A percentile compares a stretch with the other conserved stretches of the same genome.
Evolutionary conservation across 1,284 basidiomycete species (phyloP).

Genomic region (Xerocomus cyaneibrunnescens): DNA sequence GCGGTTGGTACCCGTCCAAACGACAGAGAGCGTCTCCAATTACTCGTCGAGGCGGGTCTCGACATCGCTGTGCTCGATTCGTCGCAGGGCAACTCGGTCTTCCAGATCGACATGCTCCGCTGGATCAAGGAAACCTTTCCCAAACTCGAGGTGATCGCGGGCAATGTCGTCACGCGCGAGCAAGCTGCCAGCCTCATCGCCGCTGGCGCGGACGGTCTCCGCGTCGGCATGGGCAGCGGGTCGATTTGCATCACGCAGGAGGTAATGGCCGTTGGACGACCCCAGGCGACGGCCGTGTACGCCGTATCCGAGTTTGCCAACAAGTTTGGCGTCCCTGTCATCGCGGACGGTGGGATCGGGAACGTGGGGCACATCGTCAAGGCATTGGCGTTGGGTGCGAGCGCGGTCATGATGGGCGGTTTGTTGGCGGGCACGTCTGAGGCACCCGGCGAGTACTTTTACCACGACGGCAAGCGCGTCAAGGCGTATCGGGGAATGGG

Average conservation of each 20-base stretch:
- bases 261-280: slow-evolving; percentile 99
- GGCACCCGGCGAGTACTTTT: slow-evolving; percentile 98
- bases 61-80: slow-evolving; percentile 97
- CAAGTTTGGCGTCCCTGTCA: slow-evolving; percentile 95
- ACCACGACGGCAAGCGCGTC: slow-evolving; percentile 97
- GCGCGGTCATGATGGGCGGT: slow-evolving; percentile 99
- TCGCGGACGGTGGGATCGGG: slow-evolving; percentile 96
- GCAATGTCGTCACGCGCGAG: slow-evolving; percentile 97
- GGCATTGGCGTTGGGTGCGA: slow-evolving; percentile 90
- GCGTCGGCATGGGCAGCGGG: slow-evolving; percentile 97
- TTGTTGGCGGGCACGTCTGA: slow-evolving; percentile 95
- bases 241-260: slow-evolving; percentile 99
- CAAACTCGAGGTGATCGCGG: slow-evolving; percentile 89
- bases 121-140: slow-evolving; percentile 93
- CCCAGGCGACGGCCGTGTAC: slow-evolving; percentile 96
- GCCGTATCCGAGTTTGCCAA: slow-evolving; percentile 92
- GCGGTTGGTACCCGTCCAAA: slow-evolving; percentile 92
- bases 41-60: slow-evolving; percentile 92
- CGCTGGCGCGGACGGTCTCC: slow-evolving; percentile 92
- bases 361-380: slow-evolving; percentile 99
- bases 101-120: slow-evolving; percentile 92
- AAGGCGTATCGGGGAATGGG: slow-evolving; percentile 99
- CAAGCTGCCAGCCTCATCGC: slow-evolving; percentile 94
- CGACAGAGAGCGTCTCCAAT: slow-evolving; percentile 82
- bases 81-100: slow-evolving; percentile 94